Conservation (phyloP, 441 rosid genomes). For the Corymbia calophylla region DNA sequence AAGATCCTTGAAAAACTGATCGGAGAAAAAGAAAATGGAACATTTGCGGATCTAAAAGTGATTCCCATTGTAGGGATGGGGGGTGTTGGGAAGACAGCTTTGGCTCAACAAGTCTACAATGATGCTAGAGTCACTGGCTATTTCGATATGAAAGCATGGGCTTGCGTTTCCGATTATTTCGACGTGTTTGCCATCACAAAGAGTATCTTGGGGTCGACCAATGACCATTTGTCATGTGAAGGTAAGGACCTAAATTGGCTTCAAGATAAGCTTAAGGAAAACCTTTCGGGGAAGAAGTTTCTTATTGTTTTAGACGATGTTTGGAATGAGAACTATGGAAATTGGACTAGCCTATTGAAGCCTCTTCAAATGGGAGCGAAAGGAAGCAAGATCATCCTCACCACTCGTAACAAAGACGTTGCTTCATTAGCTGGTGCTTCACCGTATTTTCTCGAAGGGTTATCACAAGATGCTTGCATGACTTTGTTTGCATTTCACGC, state of each 20-base stretch:
- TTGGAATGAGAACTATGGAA: neutral
- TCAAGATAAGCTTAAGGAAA: rapidly evolving
- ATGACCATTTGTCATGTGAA: rapidly evolving
- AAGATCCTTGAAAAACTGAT: rapidly evolving
- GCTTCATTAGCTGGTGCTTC: rapidly evolving
- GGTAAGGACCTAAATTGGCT: neutral
- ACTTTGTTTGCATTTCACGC: neutral
- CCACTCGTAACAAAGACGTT: rapidly evolving
- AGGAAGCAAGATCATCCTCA: neutral
- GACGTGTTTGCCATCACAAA: neutral
- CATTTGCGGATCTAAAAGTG: rapidly evolving
- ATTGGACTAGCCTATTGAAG: neutral
- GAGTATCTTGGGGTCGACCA: rapidly evolving
- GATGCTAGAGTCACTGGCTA: rapidly evolving
- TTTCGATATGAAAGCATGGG: neutral
- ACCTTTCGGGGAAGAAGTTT: neutral
- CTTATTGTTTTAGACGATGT: neutral
- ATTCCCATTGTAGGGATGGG: neutral
- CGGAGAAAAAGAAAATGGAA: rapidly evolving
- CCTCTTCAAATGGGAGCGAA: neutral
- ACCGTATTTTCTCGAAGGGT: rapidly evolving
- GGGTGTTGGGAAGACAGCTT: neutral
- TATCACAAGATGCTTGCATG: neutral
- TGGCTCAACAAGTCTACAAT: rapidly evolving
- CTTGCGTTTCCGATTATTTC: rapidly evolving